These are phyloP conservation scores for Ulvella scutata DNA, from an alignment of 139 green algal species.

Conservation along the genomic window DNA sequence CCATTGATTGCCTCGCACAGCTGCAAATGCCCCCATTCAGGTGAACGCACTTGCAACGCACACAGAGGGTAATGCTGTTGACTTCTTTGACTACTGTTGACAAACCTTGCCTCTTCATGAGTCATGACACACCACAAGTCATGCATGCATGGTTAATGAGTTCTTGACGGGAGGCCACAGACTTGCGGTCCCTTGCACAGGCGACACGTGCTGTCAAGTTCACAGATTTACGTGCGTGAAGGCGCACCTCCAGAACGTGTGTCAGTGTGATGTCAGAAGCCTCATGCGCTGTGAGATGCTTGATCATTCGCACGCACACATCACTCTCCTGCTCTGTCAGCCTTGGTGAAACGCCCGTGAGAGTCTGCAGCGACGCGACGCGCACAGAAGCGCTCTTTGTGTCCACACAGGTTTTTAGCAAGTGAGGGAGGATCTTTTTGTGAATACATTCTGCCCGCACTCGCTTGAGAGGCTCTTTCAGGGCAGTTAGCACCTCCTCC, in stretches of 20 bases:
- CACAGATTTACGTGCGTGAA: no score
- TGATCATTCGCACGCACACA: neutral
- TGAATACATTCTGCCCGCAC: neutral
- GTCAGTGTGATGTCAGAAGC: neutral
- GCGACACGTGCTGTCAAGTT: no score
- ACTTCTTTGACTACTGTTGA: no score
- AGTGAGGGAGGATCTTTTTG: neutral
- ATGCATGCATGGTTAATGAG: no score
- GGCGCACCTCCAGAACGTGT: neutral
- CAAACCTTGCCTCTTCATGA: no score
- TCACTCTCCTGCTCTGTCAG: conserved; percentile 1
- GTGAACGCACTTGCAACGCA: no score
- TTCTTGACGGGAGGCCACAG: no score
- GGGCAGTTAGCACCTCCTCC: neutral
- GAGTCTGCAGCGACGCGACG: neutral
- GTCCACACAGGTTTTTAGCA: neutral
- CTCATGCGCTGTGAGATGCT: neutral
- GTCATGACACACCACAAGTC: no score
- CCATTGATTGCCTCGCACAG: neutral
- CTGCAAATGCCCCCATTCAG: neutral
- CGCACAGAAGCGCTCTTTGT: neutral
- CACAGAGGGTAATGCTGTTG: no score
- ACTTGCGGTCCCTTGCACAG: no score
- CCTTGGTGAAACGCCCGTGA: neutral
- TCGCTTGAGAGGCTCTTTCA: neutral